Percentiles rank a stretch among this genome's conserved stretches.
These are phyloP conservation scores for Theobroma cacao DNA, from an alignment of 345 rosid species.

Conservation along the genomic window DNA sequence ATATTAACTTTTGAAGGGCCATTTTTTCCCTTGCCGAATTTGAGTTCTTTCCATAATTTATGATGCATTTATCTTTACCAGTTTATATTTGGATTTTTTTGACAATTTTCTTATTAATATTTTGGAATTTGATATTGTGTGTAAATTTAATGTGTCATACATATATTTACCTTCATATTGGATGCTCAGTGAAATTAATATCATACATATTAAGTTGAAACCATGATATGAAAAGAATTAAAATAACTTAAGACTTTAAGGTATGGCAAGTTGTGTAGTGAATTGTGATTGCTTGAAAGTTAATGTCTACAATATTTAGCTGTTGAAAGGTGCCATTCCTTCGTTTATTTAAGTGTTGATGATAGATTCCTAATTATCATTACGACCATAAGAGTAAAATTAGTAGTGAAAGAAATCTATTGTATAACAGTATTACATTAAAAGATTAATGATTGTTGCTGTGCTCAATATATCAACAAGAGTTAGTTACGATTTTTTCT, in stretches of 20 bases:
- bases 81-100: background rate
- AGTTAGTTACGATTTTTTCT: background rate
- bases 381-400: background rate
- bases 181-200: background rate
- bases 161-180: background rate
- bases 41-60: background rate
- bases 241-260: background rate
- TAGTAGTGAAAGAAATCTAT: background rate
- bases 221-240: background rate
- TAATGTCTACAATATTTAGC: background rate
- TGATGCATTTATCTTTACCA: background rate
- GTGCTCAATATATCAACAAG: background rate
- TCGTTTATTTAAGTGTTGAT: background rate
- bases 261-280: background rate
- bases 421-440: background rate
- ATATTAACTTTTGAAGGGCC: background rate
- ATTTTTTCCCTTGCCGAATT: background rate
- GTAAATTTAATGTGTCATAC: background rate
- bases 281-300: background rate
- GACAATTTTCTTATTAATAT: background rate
- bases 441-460: background rate
- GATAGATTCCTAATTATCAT: background rate
- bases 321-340: background rate
- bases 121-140: background rate
- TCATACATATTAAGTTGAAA: background rate